A percentile compares a stretch with the other conserved stretches of the same genome.
phyloP scores from a whole-genome alignment of 1,284 basidiomycete species.

The Leccinum solheimii region DNA sequence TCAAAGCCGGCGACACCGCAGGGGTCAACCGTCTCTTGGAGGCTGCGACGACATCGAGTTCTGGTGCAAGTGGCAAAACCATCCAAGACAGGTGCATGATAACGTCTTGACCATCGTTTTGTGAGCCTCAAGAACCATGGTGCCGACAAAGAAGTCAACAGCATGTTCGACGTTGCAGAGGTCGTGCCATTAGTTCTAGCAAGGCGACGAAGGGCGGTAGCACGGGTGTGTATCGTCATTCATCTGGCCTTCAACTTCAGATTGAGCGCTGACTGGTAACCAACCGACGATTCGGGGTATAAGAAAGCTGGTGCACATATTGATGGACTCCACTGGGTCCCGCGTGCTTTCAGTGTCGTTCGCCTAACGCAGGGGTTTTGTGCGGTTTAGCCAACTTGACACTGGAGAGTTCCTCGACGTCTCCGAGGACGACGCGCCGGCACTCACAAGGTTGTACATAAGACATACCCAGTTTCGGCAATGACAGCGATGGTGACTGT shows the following conservation, averaged over 20 bases:
- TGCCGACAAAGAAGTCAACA: neutral
- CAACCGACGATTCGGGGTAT: slow-evolving; percentile 45
- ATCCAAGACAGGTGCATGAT: slow-evolving; percentile 38
- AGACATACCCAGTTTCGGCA: slow-evolving; percentile 57
- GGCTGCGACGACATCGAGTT: slow-evolving; percentile 29
- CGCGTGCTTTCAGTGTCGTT: too few relatives aligned
- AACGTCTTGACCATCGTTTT: neutral
- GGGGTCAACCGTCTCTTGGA: slow-evolving; percentile 42
- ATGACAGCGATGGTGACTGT: slow-evolving; percentile 50
- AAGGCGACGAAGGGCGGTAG: too few relatives aligned
- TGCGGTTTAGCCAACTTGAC: too few relatives aligned
- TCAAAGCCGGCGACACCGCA: slow-evolving; percentile 37
- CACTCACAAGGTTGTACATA: slow-evolving; percentile 53
- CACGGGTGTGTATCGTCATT: too few relatives aligned
- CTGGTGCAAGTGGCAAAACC: neutral
- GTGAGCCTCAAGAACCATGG: slow-evolving; percentile 53
- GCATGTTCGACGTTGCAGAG: too few relatives aligned
- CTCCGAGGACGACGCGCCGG: slow-evolving; percentile 62
- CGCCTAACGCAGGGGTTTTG: neutral
- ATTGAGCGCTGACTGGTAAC: neutral
- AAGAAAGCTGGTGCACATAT: slow-evolving; percentile 64
- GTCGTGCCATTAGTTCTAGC: too few relatives aligned
- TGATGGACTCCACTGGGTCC: slow-evolving; percentile 54
- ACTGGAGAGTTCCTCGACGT: slow-evolving; percentile 58
- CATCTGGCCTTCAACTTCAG: neutral